A percentile compares a stretch with the other conserved stretches of the same genome.
These are phyloP conservation scores for Cytidiella melzeri DNA, from an alignment of 768 basidiomycete genomes.

Conservation along the genomic window DNA sequence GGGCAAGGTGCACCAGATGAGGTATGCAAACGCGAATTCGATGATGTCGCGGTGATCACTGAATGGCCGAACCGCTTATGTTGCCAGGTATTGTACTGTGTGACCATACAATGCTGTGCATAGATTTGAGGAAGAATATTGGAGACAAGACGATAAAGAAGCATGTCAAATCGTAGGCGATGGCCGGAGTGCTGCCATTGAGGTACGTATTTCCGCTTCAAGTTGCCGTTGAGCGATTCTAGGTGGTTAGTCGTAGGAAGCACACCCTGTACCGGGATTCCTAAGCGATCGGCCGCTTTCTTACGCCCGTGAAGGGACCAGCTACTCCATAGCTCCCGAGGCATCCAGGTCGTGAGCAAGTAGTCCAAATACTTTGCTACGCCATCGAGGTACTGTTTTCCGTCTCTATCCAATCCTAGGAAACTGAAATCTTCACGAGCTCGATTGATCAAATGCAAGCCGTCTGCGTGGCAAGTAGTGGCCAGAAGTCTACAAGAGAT, in stretches of 20 bases:
- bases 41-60: no score
- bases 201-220: constrained; percentile 28
- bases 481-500: neutral
- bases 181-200: constrained; percentile 24
- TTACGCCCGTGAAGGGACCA: constrained; percentile 27
- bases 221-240: constrained; percentile 31
- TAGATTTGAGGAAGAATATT: constrained; percentile 21
- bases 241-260: constrained; percentile 36
- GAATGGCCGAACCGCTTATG: no score
- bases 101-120: constrained; percentile 3
- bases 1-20: no score
- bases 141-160: constrained; percentile 16
- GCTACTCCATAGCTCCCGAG: constrained; percentile 24
- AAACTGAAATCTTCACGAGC: constrained; percentile 1
- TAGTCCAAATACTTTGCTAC: constrained; percentile 19
- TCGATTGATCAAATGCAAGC: neutral
- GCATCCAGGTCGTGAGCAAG: constrained; percentile 22
- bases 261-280: constrained; percentile 21
- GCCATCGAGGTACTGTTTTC: neutral
- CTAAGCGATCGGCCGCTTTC: constrained; percentile 21
- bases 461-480: neutral
- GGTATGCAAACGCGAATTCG: no score
- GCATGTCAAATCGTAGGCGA: constrained; percentile 26
- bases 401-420: neutral
- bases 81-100: neutral